These are phyloP conservation scores for Lachancea mirantina DNA, from an alignment of 805 yeast species.

Conservation along the genomic window DNA sequence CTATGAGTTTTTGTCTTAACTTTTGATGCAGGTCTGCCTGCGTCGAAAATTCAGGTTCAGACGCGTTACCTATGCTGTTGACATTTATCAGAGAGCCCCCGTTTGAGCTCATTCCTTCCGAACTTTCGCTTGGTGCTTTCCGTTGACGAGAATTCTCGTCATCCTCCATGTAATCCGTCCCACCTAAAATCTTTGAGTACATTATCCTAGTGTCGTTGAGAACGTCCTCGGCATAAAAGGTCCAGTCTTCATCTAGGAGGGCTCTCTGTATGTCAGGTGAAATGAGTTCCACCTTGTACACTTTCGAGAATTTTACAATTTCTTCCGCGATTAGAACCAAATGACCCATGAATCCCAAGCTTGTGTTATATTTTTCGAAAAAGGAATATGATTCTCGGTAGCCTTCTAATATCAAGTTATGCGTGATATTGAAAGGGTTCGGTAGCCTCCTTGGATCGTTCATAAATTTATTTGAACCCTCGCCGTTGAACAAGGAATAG, in stretches of 20 bases:
- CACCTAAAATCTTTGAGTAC: conserved; percentile 33
- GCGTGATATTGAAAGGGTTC: conserved; percentile 43
- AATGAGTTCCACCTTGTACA: conserved; percentile 32
- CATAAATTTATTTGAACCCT: conserved; percentile 15
- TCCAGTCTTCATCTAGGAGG: conserved; percentile 23
- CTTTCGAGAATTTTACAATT: conserved; percentile 70
- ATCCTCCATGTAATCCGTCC: conserved; percentile 29
- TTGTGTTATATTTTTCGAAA: conserved; percentile 51
- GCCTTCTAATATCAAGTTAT: conserved; percentile 53
- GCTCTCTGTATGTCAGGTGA: conserved; percentile 25
- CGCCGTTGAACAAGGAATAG: conserved; percentile 26
- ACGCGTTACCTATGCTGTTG: conserved; percentile 12
- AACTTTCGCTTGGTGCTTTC: conserved; percentile 1
- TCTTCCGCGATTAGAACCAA: conserved; percentile 90
- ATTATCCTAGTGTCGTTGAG: conserved; percentile 29
- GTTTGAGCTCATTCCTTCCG: conserved; percentile 1
- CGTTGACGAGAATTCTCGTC: conserved; percentile 9
- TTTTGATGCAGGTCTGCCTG: conserved; percentile 27
- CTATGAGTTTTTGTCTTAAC: conserved; percentile 23
- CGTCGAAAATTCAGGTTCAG: conserved; percentile 15
- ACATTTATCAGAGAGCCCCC: conserved; percentile 18
- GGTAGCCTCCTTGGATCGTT: conserved; percentile 4
- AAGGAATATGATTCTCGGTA: conserved; percentile 52
- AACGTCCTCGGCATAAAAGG: conserved; percentile 23
- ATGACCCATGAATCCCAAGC: conserved; percentile 97